Percentiles rank a stretch among this genome's conserved stretches.
Conservation (phyloP, 1,139 yeast species). For the Zygoascus sp. region DNA sequence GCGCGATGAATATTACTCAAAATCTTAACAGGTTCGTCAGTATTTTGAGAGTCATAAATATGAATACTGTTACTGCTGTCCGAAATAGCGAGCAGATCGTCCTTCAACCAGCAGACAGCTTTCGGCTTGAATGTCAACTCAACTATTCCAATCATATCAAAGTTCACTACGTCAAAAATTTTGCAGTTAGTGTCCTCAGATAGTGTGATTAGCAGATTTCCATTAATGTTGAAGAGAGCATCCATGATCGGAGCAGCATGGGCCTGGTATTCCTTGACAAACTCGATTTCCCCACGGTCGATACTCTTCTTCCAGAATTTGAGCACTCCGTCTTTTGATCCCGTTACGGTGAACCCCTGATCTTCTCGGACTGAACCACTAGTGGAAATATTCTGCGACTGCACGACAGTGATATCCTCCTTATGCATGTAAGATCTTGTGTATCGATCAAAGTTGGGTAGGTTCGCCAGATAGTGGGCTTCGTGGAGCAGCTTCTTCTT, state of each 20-base stretch:
- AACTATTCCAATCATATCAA: slow-evolving; percentile 43
- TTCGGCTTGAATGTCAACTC: slow-evolving; percentile 24
- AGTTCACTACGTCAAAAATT: slow-evolving; percentile 40
- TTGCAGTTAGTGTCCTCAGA: slow-evolving; percentile 34
- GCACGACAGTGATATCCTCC: slow-evolving; percentile 14
- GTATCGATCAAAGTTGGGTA: slow-evolving; percentile 19
- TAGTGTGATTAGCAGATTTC: slow-evolving; percentile 34
- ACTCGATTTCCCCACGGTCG: slow-evolving; percentile 30
- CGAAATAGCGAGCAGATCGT: slow-evolving; percentile 26
- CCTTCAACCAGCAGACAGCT: slow-evolving; percentile 21
- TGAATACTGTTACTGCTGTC: slow-evolving; percentile 28
- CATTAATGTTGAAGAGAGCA: slow-evolving; percentile 28
- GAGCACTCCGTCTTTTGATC: slow-evolving; percentile 41
- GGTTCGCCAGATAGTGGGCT: slow-evolving; percentile 12
- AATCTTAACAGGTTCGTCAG: slow-evolving; percentile 20
- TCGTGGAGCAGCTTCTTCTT: slow-evolving; percentile 17
- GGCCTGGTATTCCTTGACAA: slow-evolving; percentile 40
- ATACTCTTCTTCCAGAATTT: slow-evolving; percentile 40
- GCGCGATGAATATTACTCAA: slow-evolving; percentile 33
- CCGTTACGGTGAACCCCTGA: slow-evolving; percentile 33
- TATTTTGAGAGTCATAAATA: slow-evolving; percentile 27
- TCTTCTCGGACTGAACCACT: neutral
- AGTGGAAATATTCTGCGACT: slow-evolving; percentile 12
- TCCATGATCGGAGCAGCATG: slow-evolving; percentile 31
- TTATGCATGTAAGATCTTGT: slow-evolving; percentile 15